Evolutionary conservation across 106 monocot species (phyloP).

Genomic region (Triglochin maritima): DNA sequence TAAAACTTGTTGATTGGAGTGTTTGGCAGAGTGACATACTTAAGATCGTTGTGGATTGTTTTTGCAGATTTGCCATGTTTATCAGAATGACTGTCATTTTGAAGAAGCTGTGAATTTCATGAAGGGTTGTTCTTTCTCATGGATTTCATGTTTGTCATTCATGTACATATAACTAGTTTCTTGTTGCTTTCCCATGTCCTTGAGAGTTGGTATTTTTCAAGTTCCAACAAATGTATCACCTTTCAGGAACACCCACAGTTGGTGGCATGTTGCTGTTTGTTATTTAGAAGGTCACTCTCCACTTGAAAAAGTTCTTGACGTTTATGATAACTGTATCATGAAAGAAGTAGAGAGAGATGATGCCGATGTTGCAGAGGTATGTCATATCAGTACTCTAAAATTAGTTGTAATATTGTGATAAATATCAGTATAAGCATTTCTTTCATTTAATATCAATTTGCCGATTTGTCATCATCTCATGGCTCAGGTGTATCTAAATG

Average conservation of each 20-base stretch:
- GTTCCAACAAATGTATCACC: background rate
- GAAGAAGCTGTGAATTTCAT: slow-evolving; percentile 77
- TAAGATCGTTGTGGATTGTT: no score
- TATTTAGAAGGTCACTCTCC: slow-evolving; percentile 79
- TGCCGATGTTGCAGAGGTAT: slow-evolving; percentile 57
- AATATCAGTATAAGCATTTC: slow-evolving; percentile 1
- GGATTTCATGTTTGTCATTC: slow-evolving; percentile 64
- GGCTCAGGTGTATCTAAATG: slow-evolving; percentile 80
- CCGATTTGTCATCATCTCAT: slow-evolving; percentile 19
- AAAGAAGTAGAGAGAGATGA: slow-evolving; percentile 53
- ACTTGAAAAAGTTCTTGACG: slow-evolving; percentile 45
- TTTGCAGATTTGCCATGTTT: slow-evolving; percentile 68
- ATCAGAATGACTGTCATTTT: slow-evolving; percentile 70
- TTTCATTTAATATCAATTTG: background rate
- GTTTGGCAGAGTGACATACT: no score
- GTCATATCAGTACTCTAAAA: background rate
- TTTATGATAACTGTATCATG: slow-evolving; percentile 60
- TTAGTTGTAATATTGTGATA: background rate
- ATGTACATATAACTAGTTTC: slow-evolving; percentile 34
- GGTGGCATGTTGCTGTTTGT: slow-evolving; percentile 94
- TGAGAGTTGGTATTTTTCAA: background rate
- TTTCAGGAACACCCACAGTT: slow-evolving; percentile 68
- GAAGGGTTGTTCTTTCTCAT: slow-evolving; percentile 59
- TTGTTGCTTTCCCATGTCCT: background rate
- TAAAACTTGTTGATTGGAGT: no score